Conservation (phyloP, 2,329 filamentous ascomycete species). For the Pseudogymnoascus sp. region DNA sequence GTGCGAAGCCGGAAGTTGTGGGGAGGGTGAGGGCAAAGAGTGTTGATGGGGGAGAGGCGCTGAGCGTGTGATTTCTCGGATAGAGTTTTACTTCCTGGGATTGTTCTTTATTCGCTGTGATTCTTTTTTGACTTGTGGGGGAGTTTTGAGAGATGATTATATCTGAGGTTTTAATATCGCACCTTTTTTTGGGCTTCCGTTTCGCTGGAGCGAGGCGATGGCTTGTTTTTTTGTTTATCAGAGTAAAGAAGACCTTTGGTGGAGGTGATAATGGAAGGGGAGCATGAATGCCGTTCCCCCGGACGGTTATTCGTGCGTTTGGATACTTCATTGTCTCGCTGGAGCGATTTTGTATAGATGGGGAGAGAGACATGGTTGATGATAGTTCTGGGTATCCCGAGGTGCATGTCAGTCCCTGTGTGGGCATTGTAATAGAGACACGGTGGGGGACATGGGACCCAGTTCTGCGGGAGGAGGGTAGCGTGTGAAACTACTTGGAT, state of each 20-base stretch:
- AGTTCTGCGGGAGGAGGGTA: background rate
- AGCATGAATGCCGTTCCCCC: background rate
- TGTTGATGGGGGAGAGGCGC: background rate
- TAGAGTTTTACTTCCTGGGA: no score
- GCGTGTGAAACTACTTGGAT: background rate
- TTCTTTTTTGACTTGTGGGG: background rate
- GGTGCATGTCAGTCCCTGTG: background rate
- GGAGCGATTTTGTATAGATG: background rate
- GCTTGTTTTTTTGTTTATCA: background rate
- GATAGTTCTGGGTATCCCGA: background rate
- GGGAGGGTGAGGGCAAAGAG: background rate
- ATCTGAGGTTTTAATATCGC: background rate
- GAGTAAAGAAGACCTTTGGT: background rate
- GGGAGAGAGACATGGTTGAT: background rate
- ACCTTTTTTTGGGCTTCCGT: background rate
- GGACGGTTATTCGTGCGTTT: background rate
- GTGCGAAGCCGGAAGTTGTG: conserved; percentile 47
- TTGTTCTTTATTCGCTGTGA: background rate
- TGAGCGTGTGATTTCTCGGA: background rate
- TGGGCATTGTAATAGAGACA: background rate
- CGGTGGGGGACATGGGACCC: background rate
- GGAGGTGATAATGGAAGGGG: background rate
- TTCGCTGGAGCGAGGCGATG: background rate
- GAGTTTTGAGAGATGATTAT: background rate
- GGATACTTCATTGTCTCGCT: background rate